Base-by-base conservation (phyloP, 176 grass and related monocot species). In the Phoenix roebelenii region DNA sequence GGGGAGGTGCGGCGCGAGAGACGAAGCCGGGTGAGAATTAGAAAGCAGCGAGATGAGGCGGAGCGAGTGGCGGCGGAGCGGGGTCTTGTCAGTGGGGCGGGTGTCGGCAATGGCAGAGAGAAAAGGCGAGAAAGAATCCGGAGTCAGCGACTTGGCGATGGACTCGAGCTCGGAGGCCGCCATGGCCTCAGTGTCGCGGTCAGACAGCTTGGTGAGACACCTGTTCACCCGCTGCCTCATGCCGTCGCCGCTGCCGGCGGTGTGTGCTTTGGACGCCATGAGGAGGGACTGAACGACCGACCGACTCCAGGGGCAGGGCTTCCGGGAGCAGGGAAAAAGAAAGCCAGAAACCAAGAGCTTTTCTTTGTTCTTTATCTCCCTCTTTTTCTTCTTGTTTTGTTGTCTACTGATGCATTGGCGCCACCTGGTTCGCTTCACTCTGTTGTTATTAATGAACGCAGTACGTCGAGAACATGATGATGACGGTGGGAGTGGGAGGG, bases 111-210 rank as follows among this genome's bases (percentile, higher is more conserved):
- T 85, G 16, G 84, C 84, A 3, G 87, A 85, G 16, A 97, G 63
- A 75, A 91, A 97, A 1, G 60, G 48, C 0, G 78, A 75, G 0
- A 97, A 81, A 55, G 80, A 78, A 18, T 88, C 87, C 1, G 76
- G 68, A 4, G 89, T 78, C 1, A 97, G 78, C 3, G 75, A 76
- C 23, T 78, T 82, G 25, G 79, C 87, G 49, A 97, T 91, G 61
- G 61, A 71, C 55, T 97, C 84, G 16, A 97, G 93, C 78, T 97
- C 93, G 0, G 68, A 71, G 15, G 81, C 93, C 0, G 87, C 93
- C 84, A 98, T 98, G 49, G 93, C 93, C 73, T 98, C 93, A 24
- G 93, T 98, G 81, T 98, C 93, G 7, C 93, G 66, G 70, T 98
- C 93, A 29, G 87, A 64, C 3, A 98, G 84, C 15, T 83, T 83